A percentile compares a stretch with the other conserved stretches of the same genome.
These are phyloP conservation scores for Pleurotus citrinopileatus DNA, from an alignment of 768 basidiomycete species.

Conservation along the genomic window DNA sequence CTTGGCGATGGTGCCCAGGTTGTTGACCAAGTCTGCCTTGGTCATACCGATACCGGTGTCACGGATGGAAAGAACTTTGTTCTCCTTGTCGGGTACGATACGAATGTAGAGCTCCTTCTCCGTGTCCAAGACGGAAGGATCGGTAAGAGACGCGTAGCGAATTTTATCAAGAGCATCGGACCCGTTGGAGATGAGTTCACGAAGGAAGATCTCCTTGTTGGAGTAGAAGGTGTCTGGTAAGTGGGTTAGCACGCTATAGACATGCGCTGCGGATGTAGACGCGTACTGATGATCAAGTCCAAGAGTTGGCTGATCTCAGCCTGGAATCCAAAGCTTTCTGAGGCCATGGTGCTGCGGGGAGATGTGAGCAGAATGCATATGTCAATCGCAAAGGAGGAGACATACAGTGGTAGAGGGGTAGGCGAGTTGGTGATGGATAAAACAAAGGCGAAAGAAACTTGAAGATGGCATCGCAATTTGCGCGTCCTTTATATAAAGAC, in stretches of 20 bases:
- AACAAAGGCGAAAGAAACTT: conserved; percentile 21
- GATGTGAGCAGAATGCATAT: conserved; percentile 1
- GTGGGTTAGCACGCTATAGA: conserved; percentile 11
- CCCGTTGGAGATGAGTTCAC: conserved; percentile 94
- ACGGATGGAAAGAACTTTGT: conserved; percentile 85
- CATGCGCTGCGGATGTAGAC: conserved; percentile 7
- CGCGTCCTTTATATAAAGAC: conserved; percentile 32
- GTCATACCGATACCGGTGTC: conserved; percentile 99
- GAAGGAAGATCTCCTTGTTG: conserved; percentile 99
- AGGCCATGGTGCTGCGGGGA: conserved; percentile 49
- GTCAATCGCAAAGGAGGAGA: conserved; percentile 13
- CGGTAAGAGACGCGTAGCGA: conserved; percentile 94
- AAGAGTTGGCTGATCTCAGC: conserved; percentile 99
- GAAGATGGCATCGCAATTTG: conserved; percentile 9
- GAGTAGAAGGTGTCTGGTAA: conserved; percentile 97
- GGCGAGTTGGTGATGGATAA: conserved; percentile 21
- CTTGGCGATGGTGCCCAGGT: conserved; percentile 94
- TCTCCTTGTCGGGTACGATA: conserved; percentile 94
- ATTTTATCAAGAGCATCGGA: conserved; percentile 99
- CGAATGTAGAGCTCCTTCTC: conserved; percentile 94
- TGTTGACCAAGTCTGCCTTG: conserved; percentile 99
- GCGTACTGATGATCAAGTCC: conserved; percentile 96
- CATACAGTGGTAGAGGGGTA: conserved; percentile 13
- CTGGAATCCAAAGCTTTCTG: conserved; percentile 94
- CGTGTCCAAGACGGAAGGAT: conserved; percentile 83